phyloP scores from a whole-genome alignment of 495 filamentous ascomycete genomes.

The Astrothelium macrocarpum region DNA sequence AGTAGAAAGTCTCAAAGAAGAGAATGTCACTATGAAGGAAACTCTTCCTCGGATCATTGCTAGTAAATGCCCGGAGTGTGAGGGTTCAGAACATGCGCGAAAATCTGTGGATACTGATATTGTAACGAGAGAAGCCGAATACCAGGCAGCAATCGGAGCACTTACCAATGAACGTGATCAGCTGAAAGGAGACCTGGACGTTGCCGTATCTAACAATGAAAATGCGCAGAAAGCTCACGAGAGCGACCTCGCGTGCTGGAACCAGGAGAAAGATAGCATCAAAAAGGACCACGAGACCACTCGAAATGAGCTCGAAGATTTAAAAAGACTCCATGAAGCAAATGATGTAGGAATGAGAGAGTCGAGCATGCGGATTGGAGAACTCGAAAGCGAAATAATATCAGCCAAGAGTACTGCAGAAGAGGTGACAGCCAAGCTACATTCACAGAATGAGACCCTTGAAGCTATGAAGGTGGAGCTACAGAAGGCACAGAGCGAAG shows the following conservation, averaged over 20 bases:
- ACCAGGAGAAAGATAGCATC: neutral
- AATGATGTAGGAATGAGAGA: neutral
- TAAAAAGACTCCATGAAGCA: neutral
- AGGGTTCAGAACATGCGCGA: neutral
- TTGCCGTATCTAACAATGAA: neutral
- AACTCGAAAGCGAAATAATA: neutral
- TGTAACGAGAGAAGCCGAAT: neutral
- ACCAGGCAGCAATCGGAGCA: neutral
- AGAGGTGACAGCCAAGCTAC: neutral
- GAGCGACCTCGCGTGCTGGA: neutral
- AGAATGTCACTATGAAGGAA: neutral
- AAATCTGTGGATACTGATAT: conserved; percentile 1
- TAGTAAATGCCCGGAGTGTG: conserved; percentile 3
- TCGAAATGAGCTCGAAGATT: neutral
- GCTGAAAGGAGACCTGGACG: neutral
- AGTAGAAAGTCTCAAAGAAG: neutral
- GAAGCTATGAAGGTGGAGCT: neutral
- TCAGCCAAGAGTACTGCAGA: neutral
- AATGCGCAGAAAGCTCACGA: neutral
- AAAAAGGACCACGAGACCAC: neutral
- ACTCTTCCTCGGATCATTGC: neutral
- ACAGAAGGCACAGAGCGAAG: neutral
- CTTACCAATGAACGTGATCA: neutral
- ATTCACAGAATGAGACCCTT: neutral
- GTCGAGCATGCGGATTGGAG: neutral